Conservation (phyloP, 192 early-diverging fungal species). For the Martensiomyces pterosporus region DNA sequence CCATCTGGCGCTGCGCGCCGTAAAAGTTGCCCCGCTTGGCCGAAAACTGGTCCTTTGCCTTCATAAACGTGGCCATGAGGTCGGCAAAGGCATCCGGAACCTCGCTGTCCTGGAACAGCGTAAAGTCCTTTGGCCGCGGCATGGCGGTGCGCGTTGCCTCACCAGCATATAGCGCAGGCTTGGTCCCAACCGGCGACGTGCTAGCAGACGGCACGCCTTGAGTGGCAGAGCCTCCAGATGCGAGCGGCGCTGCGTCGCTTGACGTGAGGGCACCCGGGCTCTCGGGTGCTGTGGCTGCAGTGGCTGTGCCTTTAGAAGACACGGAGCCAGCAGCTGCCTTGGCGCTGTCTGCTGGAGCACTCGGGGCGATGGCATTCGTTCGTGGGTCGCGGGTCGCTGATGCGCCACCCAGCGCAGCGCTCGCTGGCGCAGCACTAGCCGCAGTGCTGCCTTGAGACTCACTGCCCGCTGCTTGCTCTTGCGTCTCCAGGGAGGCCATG, state of each 20-base stretch:
- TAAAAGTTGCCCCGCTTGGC: conserved; percentile 14
- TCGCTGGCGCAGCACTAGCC: neutral
- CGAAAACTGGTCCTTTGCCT: conserved; percentile 56
- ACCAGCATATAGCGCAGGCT: conserved; percentile 7
- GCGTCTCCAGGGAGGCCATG: too few species aligned
- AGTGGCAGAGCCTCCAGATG: neutral
- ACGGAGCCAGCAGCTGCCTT: conserved; percentile 2
- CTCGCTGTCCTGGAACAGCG: conserved; percentile 44
- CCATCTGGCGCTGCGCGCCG: conserved; percentile 59
- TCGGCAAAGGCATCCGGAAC: conserved; percentile 66
- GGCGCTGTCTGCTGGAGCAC: neutral
- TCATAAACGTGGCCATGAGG: conserved; percentile 62
- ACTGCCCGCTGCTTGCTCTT: too few species aligned
- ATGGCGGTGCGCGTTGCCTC: conserved; percentile 29
- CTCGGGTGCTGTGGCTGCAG: neutral
- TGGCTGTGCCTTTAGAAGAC: too few species aligned
- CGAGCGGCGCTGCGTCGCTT: neutral
- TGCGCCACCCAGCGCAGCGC: neutral
- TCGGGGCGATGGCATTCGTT: neutral
- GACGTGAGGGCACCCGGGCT: neutral
- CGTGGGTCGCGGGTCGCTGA: too few species aligned
- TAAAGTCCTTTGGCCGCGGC: conserved; percentile 47
- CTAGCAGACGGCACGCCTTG: conserved; percentile 1
- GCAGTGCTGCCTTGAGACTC: neutral
- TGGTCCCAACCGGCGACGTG: conserved; percentile 47